These are phyloP conservation scores for Rubroboletus pulcherrimus DNA, from an alignment of 768 basidiomycete species.

Conservation along the genomic window DNA sequence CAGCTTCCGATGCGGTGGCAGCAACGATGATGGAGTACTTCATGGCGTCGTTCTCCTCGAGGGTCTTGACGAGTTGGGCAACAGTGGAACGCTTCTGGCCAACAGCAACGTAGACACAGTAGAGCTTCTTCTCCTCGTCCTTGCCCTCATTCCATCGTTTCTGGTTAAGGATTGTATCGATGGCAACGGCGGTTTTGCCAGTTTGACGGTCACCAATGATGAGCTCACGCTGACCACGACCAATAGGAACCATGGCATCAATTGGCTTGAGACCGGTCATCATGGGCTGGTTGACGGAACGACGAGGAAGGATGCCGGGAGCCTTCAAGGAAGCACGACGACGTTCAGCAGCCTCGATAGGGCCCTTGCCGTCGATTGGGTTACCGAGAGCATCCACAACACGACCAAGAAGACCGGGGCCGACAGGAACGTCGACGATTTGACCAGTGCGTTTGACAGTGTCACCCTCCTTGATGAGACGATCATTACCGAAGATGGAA, in stretches of 20 bases:
- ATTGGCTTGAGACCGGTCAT: conserved; percentile 99
- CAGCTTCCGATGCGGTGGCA: conserved; percentile 98
- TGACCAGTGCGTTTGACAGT: conserved; percentile 99
- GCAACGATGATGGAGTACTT: conserved; percentile 99
- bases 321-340: conserved; percentile 98
- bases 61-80: conserved; percentile 98
- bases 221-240: conserved; percentile 99
- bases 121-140: conserved; percentile 96
- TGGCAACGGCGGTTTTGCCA: conserved; percentile 98
- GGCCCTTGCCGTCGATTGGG: conserved; percentile 99
- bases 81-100: conserved; percentile 99
- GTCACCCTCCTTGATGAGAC: conserved; percentile 99
- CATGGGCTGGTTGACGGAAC: conserved; percentile 99
- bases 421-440: conserved; percentile 99
- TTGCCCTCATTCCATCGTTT: conserved; percentile 99
- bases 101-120: conserved; percentile 99
- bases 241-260: conserved; percentile 99
- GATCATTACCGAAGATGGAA: conserved; percentile 97
- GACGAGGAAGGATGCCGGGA: conserved; percentile 97
- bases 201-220: conserved; percentile 99
- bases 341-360: conserved; percentile 89
- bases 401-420: conserved; percentile 94
- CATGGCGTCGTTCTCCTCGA: conserved; percentile 99
- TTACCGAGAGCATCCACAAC: conserved; percentile 99
- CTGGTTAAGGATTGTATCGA: conserved; percentile 99